These are phyloP conservation scores for Pythium sukuiense DNA, from an alignment of 352 stramenopile genomes.

Conservation along the genomic window DNA sequence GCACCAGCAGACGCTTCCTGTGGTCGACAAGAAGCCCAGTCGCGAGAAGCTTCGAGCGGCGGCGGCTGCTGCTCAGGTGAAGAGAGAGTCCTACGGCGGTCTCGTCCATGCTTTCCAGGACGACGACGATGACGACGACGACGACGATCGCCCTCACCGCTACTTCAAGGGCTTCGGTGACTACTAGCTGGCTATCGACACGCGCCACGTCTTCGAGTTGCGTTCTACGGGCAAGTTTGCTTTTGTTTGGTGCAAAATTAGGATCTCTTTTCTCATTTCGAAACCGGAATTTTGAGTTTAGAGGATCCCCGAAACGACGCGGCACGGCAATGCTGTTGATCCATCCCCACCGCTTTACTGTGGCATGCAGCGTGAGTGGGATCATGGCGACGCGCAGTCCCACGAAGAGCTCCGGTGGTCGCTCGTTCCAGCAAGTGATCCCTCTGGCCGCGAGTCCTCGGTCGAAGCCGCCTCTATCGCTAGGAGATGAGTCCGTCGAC, in stretches of 20 bases:
- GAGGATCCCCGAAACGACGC: neutral
- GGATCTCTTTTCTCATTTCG: neutral
- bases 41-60: neutral
- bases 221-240: no score
- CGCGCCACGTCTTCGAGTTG: no score
- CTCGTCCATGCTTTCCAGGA: neutral
- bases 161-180: neutral
- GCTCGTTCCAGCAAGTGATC: neutral
- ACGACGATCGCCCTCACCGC: neutral
- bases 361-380: neutral
- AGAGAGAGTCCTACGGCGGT: neutral
- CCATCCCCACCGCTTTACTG: no score
- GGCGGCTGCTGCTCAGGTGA: neutral
- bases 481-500: neutral
- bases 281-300: neutral
- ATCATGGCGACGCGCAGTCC: slow-evolving; percentile 4
- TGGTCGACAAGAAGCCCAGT: neutral
- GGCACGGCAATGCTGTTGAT: neutral
- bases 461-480: neutral
- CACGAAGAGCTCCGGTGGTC: neutral
- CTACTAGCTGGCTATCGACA: neutral
- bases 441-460: slow-evolving; percentile 16
- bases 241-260: neutral
- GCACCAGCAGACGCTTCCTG: neutral
- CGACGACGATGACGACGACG: neutral